Evolutionary conservation across 768 basidiomycete species (phyloP), one percentile per base, ranked within the genome.

Genomic region (Tricholomella constricta): DNA sequence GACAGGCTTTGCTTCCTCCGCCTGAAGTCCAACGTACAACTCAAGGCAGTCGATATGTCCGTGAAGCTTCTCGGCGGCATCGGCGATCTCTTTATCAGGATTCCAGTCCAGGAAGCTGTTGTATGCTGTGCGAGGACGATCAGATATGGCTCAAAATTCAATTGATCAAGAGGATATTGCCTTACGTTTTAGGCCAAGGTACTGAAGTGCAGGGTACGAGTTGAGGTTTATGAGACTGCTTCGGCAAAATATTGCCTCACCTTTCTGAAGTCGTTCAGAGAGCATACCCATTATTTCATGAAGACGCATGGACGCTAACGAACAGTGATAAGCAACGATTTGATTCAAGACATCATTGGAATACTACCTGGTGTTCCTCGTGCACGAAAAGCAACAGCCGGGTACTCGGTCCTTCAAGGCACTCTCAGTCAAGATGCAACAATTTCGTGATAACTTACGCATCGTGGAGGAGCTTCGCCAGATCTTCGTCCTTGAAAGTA

Each of bases 211-310:
- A n/a, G n/a, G n/a, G n/a, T n/a, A n/a, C n/a, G n/a, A n/a, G n/a
- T n/a, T n/a, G n/a, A n/a, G n/a, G n/a, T n/a, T n/a, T n/a, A n/a
- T n/a, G n/a, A n/a, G n/a, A n/a, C n/a, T n/a, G n/a, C n/a, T n/a
- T n/a, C n/a, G n/a, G n/a, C n/a, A n/a, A n/a, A n/a, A n/a, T n/a
- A n/a, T n/a, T n/a, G n/a, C n/a, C n/a, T n/a, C n/a, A n/a, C n/a
- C n/a, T 78, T 84, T 51, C 91, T 76, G 70, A 94, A 94, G 54
- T 93, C 91, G 57, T 94, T 94, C 56, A 94, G 65, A 2, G 87
- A 85, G 64, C 91, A 93, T 92, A 36, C 89, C 89, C 88, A 94
- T 88, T 35, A 92, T 76, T 65, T 94, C 92, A 55, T 91, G 81
- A 22, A 91, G 63, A 37, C 79, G 83, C 85, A 93, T 88, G 42